A percentile compares a stretch with the other conserved stretches of the same genome.
phyloP scores from a whole-genome alignment of 208 protist species.

The Leishmania mexicana region DNA sequence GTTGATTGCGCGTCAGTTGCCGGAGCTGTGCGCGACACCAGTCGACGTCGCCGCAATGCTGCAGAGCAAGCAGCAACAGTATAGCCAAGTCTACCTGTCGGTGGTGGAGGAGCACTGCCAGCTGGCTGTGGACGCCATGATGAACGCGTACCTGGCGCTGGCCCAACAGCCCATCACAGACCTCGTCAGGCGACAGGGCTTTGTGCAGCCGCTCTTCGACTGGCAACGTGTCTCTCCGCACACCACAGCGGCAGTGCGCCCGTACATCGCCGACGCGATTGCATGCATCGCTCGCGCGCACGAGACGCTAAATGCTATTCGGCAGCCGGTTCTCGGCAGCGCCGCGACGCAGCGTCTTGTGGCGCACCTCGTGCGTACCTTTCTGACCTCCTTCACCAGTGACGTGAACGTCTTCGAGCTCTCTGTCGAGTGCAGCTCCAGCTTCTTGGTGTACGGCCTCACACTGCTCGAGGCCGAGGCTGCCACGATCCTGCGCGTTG shows the following conservation, averaged over 20 bases:
- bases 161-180: slow-evolving; percentile 77
- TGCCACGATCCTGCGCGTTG: slow-evolving; percentile 56
- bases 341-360: slow-evolving; percentile 80
- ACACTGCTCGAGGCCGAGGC: slow-evolving; percentile 82
- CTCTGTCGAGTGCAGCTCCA: slow-evolving; percentile 73
- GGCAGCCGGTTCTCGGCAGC: slow-evolving; percentile 72
- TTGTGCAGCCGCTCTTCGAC: slow-evolving; percentile 76
- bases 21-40: slow-evolving; percentile 31
- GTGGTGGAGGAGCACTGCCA: slow-evolving; percentile 84
- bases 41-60: slow-evolving; percentile 18
- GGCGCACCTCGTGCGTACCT: slow-evolving; percentile 59
- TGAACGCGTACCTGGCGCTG: slow-evolving; percentile 68
- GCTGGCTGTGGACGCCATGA: slow-evolving; percentile 81
- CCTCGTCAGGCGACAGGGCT: slow-evolving; percentile 60
- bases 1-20: slow-evolving; percentile 44
- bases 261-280: slow-evolving; percentile 80
- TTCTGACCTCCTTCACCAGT: slow-evolving; percentile 67
- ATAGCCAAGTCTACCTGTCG: slow-evolving; percentile 54
- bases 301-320: slow-evolving; percentile 72
- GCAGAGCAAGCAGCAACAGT: slow-evolving; percentile 39
- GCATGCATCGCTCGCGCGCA: slow-evolving; percentile 68
- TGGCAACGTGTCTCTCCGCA: slow-evolving; percentile 80
- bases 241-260: slow-evolving; percentile 65
- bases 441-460: slow-evolving; percentile 67
- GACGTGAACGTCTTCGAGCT: slow-evolving; percentile 84